Evolutionary conservation across 768 basidiomycete genomes (phyloP).

Genomic region (Lyophyllum shimeji): DNA sequence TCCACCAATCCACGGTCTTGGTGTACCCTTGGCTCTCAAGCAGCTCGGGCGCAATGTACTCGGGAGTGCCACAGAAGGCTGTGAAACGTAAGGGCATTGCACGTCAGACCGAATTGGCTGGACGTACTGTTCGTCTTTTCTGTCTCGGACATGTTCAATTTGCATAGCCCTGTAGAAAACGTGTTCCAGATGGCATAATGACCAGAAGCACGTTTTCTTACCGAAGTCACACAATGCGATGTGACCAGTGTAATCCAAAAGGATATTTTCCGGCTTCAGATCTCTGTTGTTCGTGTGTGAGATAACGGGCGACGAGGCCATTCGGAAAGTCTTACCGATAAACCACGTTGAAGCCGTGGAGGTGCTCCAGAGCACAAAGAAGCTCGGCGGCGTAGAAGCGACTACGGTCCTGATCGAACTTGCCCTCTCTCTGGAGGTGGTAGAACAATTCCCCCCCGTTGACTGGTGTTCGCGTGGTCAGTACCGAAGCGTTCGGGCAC

Average conservation of each 20-base stretch:
- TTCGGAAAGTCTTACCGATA: slow-evolving; percentile 65
- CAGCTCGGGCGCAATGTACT: slow-evolving; percentile 97
- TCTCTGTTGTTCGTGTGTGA: slow-evolving; percentile 50
- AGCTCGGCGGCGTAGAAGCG: slow-evolving; percentile 99
- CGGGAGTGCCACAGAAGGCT: slow-evolving; percentile 98
- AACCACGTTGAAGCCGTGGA: slow-evolving; percentile 97
- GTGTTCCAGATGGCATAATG: slow-evolving; percentile 1
- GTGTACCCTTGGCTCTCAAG: slow-evolving; percentile 97
- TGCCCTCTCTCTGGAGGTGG: slow-evolving; percentile 94
- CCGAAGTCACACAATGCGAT: slow-evolving; percentile 98
- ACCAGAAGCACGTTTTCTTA: slow-evolving; percentile 19
- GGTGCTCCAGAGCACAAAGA: slow-evolving; percentile 90
- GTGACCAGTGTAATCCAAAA: slow-evolving; percentile 96
- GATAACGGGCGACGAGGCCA: background rate
- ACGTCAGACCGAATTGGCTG: background rate
- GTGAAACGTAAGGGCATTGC: slow-evolving; percentile 10
- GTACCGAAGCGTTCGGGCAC: background rate
- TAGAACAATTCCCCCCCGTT: slow-evolving; percentile 99
- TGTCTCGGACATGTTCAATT: slow-evolving; percentile 95
- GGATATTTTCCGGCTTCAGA: slow-evolving; percentile 96
- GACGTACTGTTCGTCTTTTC: slow-evolving; percentile 95
- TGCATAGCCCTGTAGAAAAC: slow-evolving; percentile 65
- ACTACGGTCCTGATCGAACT: slow-evolving; percentile 91
- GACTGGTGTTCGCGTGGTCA: slow-evolving; percentile 43
- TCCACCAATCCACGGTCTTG: slow-evolving; percentile 99